phyloP scores from a whole-genome alignment of 257 asterid genomes.

The Ilex asprella region DNA sequence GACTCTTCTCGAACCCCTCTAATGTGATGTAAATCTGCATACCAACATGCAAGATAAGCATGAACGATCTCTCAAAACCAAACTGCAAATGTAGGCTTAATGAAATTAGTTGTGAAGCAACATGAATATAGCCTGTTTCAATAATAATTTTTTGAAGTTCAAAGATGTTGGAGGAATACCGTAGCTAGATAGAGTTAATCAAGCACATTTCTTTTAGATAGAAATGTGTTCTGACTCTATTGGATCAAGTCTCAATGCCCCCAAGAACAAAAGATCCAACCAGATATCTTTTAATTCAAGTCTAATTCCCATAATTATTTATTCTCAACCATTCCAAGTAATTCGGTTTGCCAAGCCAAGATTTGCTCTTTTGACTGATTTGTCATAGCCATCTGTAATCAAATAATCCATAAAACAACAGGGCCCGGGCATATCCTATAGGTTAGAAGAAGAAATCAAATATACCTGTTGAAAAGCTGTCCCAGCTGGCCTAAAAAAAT shows the following conservation, averaged over 20 bases:
- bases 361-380: background rate
- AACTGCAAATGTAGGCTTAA: background rate
- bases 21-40: constrained; percentile 53
- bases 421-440: background rate
- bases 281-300: background rate
- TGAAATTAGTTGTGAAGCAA: background rate
- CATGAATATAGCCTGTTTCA: background rate
- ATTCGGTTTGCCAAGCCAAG: background rate
- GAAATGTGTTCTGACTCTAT: background rate
- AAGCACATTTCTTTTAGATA: background rate
- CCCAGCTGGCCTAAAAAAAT: constrained; percentile 45
- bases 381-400: background rate
- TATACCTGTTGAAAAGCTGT: constrained; percentile 58
- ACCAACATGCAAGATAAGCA: constrained; percentile 8
- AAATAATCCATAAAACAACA: background rate
- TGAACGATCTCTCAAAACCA: background rate
- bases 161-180: background rate
- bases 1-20: constrained; percentile 53
- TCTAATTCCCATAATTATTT: background rate
- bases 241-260: background rate
- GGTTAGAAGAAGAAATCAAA: background rate
- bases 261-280: background rate
- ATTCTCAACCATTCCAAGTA: background rate
- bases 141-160: background rate
- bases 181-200: background rate